These are phyloP conservation scores for Globisporangium ultimum DNA, from an alignment of 352 stramenopile species.

Conservation along the genomic window DNA sequence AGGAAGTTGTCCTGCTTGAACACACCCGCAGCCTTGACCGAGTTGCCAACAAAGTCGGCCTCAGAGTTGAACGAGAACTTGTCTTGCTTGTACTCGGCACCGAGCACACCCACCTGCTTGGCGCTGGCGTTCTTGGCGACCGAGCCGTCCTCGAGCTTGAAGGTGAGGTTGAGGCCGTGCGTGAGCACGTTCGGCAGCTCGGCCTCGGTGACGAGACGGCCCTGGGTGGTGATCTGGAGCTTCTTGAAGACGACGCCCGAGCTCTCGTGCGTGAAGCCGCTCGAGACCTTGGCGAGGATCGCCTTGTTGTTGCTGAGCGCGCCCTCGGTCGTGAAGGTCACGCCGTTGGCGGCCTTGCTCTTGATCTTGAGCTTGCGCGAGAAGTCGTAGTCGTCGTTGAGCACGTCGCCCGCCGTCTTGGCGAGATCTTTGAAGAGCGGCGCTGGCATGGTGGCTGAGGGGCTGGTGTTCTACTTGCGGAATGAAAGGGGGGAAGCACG, in stretches of 20 bases:
- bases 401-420: constrained; percentile 74
- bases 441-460: constrained; percentile 29
- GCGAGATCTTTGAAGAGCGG: constrained; percentile 81
- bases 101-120: constrained; percentile 71
- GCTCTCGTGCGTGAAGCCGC: constrained; percentile 65
- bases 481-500: constrained; percentile 20
- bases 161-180: constrained; percentile 73
- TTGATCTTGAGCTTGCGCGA: constrained; percentile 82
- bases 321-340: constrained; percentile 74
- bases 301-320: constrained; percentile 78
- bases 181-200: constrained; percentile 78
- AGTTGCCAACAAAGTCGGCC: constrained; percentile 74
- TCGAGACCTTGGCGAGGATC: constrained; percentile 79
- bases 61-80: constrained; percentile 71
- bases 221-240: constrained; percentile 82
- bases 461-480: constrained; percentile 36
- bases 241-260: constrained; percentile 82
- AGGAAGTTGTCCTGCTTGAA: constrained; percentile 64
- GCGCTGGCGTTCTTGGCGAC: constrained; percentile 69
- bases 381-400: constrained; percentile 78
- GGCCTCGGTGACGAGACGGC: constrained; percentile 70
- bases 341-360: constrained; percentile 70
- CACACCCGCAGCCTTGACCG: constrained; percentile 48
- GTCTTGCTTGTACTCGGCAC: constrained; percentile 76
- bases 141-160: constrained; percentile 82